phyloP scores from a whole-genome alignment of 129 eudicot genomes.

The Arctium lappa region DNA sequence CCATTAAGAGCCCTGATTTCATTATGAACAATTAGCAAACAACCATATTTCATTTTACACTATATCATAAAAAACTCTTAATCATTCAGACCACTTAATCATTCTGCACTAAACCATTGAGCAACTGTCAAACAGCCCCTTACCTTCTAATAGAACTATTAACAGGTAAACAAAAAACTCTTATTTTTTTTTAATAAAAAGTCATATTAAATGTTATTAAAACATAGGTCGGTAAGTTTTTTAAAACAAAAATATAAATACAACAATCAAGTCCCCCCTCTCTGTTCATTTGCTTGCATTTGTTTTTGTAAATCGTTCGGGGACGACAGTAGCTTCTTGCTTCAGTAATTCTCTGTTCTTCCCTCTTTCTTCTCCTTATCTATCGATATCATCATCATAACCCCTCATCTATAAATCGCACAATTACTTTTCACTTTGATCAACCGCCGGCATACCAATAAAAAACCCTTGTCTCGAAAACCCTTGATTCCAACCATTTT shows the following conservation, averaged over 20 bases:
- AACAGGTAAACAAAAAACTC: too few species aligned
- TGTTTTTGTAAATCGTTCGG: slow-evolving; percentile 4
- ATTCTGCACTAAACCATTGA: too few species aligned
- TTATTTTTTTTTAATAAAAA: too few species aligned
- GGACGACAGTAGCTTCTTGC: slow-evolving; percentile 24
- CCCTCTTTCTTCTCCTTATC: slow-evolving; percentile 15
- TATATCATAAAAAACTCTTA: too few species aligned
- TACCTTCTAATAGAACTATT: too few species aligned
- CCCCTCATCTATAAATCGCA: neutral
- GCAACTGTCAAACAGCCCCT: too few species aligned
- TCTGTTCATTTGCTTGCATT: neutral
- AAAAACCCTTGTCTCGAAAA: slow-evolving; percentile 17
- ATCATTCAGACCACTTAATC: too few species aligned
- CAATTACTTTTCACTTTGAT: neutral
- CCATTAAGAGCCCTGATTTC: too few species aligned
- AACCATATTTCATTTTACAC: too few species aligned
- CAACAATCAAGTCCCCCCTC: neutral
- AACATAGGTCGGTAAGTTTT: neutral
- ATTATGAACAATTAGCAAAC: too few species aligned
- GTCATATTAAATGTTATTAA: too few species aligned
- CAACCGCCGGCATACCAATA: neutral
- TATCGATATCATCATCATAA: neutral
- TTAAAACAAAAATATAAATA: neutral
- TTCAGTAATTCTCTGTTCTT: slow-evolving; percentile 13
- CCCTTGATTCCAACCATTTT: slow-evolving; percentile 6